Base-by-base conservation (phyloP, 2,329 filamentous ascomycete species). In the Scedosporium minutisporum region DNA sequence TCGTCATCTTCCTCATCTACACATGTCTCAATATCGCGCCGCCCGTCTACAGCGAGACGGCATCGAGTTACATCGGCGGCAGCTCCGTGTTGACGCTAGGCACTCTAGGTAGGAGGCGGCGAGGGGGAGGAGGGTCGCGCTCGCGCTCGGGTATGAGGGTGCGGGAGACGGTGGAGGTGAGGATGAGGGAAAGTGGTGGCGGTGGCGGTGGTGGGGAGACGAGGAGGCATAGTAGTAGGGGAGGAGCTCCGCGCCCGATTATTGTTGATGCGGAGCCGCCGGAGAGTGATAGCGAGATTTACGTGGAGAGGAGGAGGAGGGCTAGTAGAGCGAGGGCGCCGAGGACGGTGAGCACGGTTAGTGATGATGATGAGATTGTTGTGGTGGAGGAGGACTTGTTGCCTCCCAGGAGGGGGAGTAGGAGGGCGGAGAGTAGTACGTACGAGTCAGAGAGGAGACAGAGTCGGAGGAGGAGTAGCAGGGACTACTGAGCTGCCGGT, bases 1-100 rank as follows among this genome's bases (percentile, higher is more conserved):
- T 86, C 41, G 65, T 84, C 12, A 71, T 85, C 33, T 79, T 80
- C 70, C 68, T 84, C 12, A 66, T 84, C 63, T 83, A 82, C 69
- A 75, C 77, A 2, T 75, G 74, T n/a, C 71, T 82, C 33, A 78
- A 79, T 64, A 74, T 78, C 33, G 75, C 74, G 1, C 77, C 75
- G 1, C 68, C 72, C 44, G 69, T 70, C 62, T 62, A 63, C 21
- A n/a, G 27, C 25, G 48, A 57, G 29, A 44, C 60, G 23, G 62
- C 64, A 16, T 65, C 66, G 23, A 63, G 69, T 12, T 55, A 66
- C 61, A 65, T 69, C 38, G 64, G 66, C 42, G 67, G 68, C 59
- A 51, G 53, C 29, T 65, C 67, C 64, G 42, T 69, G 66, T 59
- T 68, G 53, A 64, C 67, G 33, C 67, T 68, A 16, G 38, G 46